Evolutionary conservation across 2,329 filamentous ascomycete genomes (phyloP).

Genomic region (Xylariaceae sp.): DNA sequence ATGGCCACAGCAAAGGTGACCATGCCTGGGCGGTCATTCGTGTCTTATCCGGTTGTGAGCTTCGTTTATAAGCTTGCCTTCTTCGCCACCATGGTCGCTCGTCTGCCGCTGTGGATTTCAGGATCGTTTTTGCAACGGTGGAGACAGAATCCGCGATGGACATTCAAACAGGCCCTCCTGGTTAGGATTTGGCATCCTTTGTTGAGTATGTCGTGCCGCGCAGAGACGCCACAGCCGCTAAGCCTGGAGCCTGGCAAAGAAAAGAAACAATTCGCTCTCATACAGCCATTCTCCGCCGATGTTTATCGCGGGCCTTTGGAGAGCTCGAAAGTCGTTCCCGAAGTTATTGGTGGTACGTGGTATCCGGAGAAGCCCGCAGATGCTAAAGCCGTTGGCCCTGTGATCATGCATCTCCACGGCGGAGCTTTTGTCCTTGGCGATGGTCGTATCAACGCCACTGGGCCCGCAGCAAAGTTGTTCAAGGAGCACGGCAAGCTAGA

Average conservation of each 20-base stretch:
- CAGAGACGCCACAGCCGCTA: slow-evolving; percentile 15
- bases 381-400: slow-evolving; percentile 1
- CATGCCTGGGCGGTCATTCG: slow-evolving; percentile 15
- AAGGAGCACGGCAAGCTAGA: slow-evolving; percentile 36
- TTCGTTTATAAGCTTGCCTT: slow-evolving; percentile 17
- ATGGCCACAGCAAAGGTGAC: slow-evolving; percentile 11
- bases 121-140: slow-evolving; percentile 13
- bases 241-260: slow-evolving; percentile 21
- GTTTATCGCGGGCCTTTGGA: slow-evolving; percentile 25
- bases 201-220: slow-evolving; percentile 5
- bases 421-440: slow-evolving; percentile 26
- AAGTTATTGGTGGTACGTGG: slow-evolving; percentile 31
- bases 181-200: slow-evolving; percentile 5
- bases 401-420: slow-evolving; percentile 30
- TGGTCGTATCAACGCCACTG: slow-evolving; percentile 14
- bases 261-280: slow-evolving; percentile 16
- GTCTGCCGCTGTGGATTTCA: slow-evolving; percentile 21
- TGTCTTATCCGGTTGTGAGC: slow-evolving; percentile 19
- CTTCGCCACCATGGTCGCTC: slow-evolving; percentile 12
- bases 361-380: slow-evolving; percentile 19
- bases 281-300: slow-evolving; percentile 17
- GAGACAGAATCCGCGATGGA: slow-evolving; percentile 22
- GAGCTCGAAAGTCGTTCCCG: slow-evolving; percentile 17
- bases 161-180: slow-evolving; percentile 18
- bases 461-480: slow-evolving; percentile 25